Evolutionary conservation across 768 basidiomycete species (phyloP).

Genomic region (Auriscalpium orientale): DNA sequence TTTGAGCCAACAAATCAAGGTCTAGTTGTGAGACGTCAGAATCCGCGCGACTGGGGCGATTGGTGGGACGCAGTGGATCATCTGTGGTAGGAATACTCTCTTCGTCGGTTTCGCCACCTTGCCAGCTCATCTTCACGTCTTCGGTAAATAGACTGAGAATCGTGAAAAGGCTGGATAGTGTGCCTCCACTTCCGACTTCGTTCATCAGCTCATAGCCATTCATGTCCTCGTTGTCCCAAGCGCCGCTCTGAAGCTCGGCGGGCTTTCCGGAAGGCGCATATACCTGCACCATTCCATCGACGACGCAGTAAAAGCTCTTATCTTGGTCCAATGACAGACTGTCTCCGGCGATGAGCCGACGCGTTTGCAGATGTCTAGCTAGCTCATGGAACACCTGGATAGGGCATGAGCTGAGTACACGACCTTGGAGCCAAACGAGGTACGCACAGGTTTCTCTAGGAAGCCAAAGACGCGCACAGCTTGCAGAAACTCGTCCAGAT

Average conservation of each 20-base stretch:
- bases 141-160: conserved; percentile 97
- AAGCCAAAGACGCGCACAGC: conserved; percentile 98
- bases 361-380: conserved; percentile 90
- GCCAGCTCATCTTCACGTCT: conserved; percentile 88
- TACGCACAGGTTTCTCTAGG: conserved; percentile 85
- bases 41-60: conserved; percentile 33
- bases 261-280: conserved; percentile 65
- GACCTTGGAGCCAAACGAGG: not conserved
- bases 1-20: conserved; percentile 26
- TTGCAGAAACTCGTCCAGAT: conserved; percentile 93
- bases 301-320: conserved; percentile 95
- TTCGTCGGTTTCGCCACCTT: conserved; percentile 38
- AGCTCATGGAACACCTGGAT: conserved; percentile 91
- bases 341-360: conserved; percentile 92
- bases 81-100: conserved; percentile 11
- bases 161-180: conserved; percentile 91
- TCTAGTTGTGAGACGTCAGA: conserved; percentile 62
- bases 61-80: conserved; percentile 8
- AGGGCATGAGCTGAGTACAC: not conserved
- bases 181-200: conserved; percentile 93
- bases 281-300: conserved; percentile 96
- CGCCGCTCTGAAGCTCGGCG: conserved; percentile 38
- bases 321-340: conserved; percentile 86
- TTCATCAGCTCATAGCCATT: conserved; percentile 96
- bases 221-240: conserved; percentile 81